Evolutionary conservation across 1,139 yeast genomes (phyloP).

Genomic region (Hansenula sp.): DNA sequence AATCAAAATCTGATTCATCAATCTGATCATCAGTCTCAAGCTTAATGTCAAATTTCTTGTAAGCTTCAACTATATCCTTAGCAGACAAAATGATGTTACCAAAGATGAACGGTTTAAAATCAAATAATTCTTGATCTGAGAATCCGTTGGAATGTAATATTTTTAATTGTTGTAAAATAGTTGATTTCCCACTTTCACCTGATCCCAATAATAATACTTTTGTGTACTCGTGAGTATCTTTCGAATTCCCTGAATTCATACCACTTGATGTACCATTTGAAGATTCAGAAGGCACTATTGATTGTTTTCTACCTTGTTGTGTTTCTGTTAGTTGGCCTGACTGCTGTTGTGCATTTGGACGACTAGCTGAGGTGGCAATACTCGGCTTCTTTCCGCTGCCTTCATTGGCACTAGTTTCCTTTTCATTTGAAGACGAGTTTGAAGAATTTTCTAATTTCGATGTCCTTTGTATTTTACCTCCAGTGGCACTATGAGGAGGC

Average conservation of each 20-base stretch:
- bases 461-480: background rate
- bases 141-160: constrained; percentile 72
- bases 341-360: constrained; percentile 4
- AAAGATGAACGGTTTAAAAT: constrained; percentile 67
- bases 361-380: constrained; percentile 2
- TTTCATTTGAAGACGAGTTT: constrained; percentile 5
- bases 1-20: constrained; percentile 40
- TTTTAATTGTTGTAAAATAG: constrained; percentile 72
- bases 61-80: constrained; percentile 45
- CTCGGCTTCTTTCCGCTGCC: background rate
- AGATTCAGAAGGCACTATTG: constrained; percentile 6
- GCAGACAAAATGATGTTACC: constrained; percentile 67
- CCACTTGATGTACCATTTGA: constrained; percentile 6
- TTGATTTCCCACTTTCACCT: constrained; percentile 79
- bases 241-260: constrained; percentile 20
- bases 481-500: background rate
- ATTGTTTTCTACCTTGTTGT: constrained; percentile 6
- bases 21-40: constrained; percentile 22
- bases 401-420: constrained; percentile 10
- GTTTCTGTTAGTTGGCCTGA: constrained; percentile 3
- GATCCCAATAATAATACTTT: constrained; percentile 70
- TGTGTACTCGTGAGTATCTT: constrained; percentile 37
- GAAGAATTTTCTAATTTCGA: background rate
- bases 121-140: constrained; percentile 55
- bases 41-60: constrained; percentile 25